These are phyloP conservation scores for Chaetomiaceae sp. DNA, from an alignment of 2,329 filamentous ascomycete species.

Conservation along the genomic window DNA sequence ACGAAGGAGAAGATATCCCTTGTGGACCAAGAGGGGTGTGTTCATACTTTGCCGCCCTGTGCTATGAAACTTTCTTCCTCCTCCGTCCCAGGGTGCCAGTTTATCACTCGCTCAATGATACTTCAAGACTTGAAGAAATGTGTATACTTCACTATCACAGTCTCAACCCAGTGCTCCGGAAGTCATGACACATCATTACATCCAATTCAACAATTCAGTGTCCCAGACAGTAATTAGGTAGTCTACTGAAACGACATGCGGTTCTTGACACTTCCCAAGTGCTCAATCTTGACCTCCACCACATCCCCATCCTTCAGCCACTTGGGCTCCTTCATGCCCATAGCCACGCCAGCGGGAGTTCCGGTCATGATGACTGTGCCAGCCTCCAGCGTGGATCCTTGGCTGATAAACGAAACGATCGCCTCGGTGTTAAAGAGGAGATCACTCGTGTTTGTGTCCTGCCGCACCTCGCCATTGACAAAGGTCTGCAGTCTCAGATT, in stretches of 20 bases:
- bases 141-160: too few species aligned
- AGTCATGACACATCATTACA: background rate
- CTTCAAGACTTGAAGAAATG: too few species aligned
- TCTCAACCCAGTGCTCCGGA: too few species aligned
- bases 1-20: too few species aligned
- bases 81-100: too few species aligned
- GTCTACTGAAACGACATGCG: conserved; percentile 29
- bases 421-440: conserved; percentile 46
- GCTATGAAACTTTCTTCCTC: too few species aligned
- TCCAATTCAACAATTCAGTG: too few species aligned
- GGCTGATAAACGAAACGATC: conserved; percentile 43
- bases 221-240: background rate
- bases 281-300: conserved; percentile 39
- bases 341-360: conserved; percentile 44
- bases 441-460: conserved; percentile 43
- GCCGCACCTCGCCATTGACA: conserved; percentile 48
- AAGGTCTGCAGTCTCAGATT: conserved; percentile 32
- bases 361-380: conserved; percentile 49
- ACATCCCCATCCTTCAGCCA: conserved; percentile 40
- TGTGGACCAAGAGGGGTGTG: too few species aligned
- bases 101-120: too few species aligned
- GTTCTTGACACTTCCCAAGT: conserved; percentile 33
- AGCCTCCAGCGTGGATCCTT: conserved; percentile 45
- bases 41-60: too few species aligned
- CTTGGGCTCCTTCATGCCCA: conserved; percentile 38